Evolutionary conservation across 345 rosid species (phyloP).

Genomic region (Citrus unshiu): DNA sequence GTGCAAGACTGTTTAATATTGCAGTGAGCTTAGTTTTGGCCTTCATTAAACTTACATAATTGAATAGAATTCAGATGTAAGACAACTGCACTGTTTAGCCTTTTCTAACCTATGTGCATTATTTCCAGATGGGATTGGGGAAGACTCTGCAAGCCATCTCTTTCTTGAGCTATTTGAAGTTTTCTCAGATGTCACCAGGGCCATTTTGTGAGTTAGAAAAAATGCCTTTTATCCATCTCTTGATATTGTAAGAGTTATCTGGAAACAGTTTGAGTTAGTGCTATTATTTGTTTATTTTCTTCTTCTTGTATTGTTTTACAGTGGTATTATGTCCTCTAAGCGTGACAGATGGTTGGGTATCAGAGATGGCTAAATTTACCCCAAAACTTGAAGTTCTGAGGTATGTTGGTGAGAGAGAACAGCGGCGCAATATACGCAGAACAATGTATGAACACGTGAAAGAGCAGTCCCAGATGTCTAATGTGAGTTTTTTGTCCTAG

Average conservation of each 20-base stretch:
- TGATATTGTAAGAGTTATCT: neutral
- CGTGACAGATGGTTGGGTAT: constrained; percentile 83
- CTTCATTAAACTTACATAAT: neutral
- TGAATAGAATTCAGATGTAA: neutral
- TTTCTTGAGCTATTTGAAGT: constrained; percentile 72
- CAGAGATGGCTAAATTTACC: constrained; percentile 66
- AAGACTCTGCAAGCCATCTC: constrained; percentile 87
- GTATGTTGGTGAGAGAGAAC: constrained; percentile 77
- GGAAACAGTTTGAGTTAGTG: neutral
- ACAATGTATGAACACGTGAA: constrained; percentile 40
- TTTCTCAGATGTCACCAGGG: constrained; percentile 41
- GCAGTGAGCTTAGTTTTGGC: neutral
- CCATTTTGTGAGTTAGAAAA: constrained; percentile 62
- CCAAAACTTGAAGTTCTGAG: constrained; percentile 59
- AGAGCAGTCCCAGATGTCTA: constrained; percentile 21
- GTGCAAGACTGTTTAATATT: neutral
- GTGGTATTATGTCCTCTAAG: constrained; percentile 88
- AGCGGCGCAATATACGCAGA: constrained; percentile 50
- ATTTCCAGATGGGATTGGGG: constrained; percentile 83
- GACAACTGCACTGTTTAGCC: neutral
- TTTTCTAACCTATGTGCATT: constrained; percentile 7
- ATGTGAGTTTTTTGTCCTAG: constrained; percentile 41
- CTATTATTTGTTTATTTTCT: neutral
- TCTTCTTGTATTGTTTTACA: constrained; percentile 25
- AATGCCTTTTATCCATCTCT: constrained; percentile 13